These are phyloP conservation scores for Penicillium waksmanii DNA, from an alignment of 495 filamentous ascomycete species.

Conservation along the genomic window DNA sequence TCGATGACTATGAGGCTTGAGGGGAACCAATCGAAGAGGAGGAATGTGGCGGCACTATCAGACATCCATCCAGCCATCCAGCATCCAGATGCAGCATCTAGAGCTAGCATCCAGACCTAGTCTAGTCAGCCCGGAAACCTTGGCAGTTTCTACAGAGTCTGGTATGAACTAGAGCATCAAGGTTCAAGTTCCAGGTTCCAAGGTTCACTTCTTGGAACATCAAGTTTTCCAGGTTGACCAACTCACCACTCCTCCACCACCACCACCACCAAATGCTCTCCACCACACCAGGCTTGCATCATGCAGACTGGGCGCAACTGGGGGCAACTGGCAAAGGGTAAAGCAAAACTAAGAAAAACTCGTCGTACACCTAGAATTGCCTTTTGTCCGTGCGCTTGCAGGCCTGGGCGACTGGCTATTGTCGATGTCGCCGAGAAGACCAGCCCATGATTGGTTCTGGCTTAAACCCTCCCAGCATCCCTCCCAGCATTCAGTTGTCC, in stretches of 20 bases:
- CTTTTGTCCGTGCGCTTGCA: constrained; percentile 29
- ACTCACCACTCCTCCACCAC: too few relatives aligned
- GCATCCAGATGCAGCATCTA: too few relatives aligned
- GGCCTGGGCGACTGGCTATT: not conserved
- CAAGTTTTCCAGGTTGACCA: too few relatives aligned
- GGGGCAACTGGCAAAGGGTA: not conserved
- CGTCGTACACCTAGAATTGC: constrained; percentile 12
- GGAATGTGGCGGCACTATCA: too few relatives aligned
- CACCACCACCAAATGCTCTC: not conserved
- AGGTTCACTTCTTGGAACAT: too few relatives aligned
- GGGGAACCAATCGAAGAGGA: not conserved
- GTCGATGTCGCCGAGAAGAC: not conserved
- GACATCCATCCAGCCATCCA: too few relatives aligned
- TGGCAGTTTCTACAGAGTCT: too few relatives aligned
- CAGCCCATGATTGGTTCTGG: constrained; percentile 18
- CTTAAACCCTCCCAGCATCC: constrained; percentile 11
- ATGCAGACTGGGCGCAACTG: not conserved
- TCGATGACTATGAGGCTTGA: constrained; percentile 7
- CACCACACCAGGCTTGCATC: not conserved
- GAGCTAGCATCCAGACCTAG: too few relatives aligned
- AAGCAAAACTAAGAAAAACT: not conserved
- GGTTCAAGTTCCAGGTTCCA: too few relatives aligned
- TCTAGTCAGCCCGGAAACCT: too few relatives aligned
- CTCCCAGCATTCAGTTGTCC: not conserved
- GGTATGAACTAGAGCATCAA: too few relatives aligned